Conservation (phyloP, 176 grass and related monocot species). For the Rhynchospora tenuis region DNA sequence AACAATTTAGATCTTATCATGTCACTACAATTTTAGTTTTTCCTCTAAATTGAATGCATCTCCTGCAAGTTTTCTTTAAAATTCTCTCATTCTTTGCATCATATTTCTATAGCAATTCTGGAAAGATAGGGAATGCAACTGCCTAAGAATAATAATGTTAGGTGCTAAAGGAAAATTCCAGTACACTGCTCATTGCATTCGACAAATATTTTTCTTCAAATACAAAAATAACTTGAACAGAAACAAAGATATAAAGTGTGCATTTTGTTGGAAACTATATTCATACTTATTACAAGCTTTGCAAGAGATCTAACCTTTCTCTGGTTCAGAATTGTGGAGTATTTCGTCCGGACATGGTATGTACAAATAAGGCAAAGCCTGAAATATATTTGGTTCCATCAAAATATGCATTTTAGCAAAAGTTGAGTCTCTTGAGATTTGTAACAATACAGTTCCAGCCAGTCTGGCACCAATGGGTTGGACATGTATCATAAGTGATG, state of each 20-base stretch:
- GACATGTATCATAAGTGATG: background rate
- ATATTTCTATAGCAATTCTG: background rate
- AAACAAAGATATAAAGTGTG: background rate
- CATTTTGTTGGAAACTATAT: background rate
- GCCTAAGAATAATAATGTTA: background rate
- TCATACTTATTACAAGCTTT: background rate
- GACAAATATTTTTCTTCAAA: background rate
- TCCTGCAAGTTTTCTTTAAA: background rate
- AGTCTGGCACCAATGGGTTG: background rate
- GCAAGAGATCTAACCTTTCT: constrained; percentile 17
- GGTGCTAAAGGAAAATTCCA: background rate
- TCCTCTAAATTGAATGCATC: background rate
- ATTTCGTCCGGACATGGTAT: constrained; percentile 59
- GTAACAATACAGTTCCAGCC: background rate
- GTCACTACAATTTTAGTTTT: background rate
- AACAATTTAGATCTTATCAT: background rate
- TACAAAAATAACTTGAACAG: background rate
- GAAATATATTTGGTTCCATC: constrained; percentile 21
- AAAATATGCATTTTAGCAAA: constrained; percentile 12
- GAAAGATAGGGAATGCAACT: background rate
- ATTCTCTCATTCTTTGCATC: background rate
- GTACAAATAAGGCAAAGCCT: constrained; percentile 69
- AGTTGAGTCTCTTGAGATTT: background rate
- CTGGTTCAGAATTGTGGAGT: constrained; percentile 36
- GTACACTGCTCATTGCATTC: background rate